Percentiles rank a stretch among this genome's conserved stretches.
These are phyloP conservation scores for Ogataea philodendri DNA, from an alignment of 805 yeast species.

Conservation along the genomic window DNA sequence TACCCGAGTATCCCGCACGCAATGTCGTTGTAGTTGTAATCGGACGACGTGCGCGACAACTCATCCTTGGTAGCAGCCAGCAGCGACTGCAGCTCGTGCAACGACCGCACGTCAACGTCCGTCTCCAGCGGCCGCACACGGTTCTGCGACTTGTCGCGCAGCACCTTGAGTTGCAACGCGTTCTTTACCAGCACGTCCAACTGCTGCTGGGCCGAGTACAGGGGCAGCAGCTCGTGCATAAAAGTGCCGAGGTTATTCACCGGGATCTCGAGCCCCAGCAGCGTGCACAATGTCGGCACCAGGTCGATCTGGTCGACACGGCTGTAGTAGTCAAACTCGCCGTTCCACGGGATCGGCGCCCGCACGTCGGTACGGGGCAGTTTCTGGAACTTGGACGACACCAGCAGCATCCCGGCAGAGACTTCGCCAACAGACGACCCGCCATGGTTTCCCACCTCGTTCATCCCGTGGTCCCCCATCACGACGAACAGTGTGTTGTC, in stretches of 20 bases:
- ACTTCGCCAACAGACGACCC: conserved; percentile 94
- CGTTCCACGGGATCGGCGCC: conserved; percentile 40
- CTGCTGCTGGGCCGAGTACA: conserved; percentile 45
- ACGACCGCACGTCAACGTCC: conserved; percentile 16
- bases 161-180: conserved; percentile 51
- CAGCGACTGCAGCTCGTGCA: conserved; percentile 25
- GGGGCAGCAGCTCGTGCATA: conserved; percentile 51
- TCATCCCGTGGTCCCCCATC: conserved; percentile 96
- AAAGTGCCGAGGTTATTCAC: conserved; percentile 72
- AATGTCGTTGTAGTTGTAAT: conserved; percentile 61
- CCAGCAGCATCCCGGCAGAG: conserved; percentile 71
- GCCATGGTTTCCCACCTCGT: conserved; percentile 93
- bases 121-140: conserved; percentile 13
- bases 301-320: conserved; percentile 65
- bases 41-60: conserved; percentile 63
- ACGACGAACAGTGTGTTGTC: conserved; percentile 63
- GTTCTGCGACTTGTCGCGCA: conserved; percentile 43
- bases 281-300: conserved; percentile 64
- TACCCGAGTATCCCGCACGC: conserved; percentile 38
- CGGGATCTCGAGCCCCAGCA: conserved; percentile 67
- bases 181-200: conserved; percentile 48
- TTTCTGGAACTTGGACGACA: conserved; percentile 57
- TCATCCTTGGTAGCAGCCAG: conserved; percentile 48
- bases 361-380: conserved; percentile 19
- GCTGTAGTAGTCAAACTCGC: conserved; percentile 51